Base-by-base conservation (phyloP, 1,284 basidiomycete genomes). In the Fistulinella cinereoalba region DNA sequence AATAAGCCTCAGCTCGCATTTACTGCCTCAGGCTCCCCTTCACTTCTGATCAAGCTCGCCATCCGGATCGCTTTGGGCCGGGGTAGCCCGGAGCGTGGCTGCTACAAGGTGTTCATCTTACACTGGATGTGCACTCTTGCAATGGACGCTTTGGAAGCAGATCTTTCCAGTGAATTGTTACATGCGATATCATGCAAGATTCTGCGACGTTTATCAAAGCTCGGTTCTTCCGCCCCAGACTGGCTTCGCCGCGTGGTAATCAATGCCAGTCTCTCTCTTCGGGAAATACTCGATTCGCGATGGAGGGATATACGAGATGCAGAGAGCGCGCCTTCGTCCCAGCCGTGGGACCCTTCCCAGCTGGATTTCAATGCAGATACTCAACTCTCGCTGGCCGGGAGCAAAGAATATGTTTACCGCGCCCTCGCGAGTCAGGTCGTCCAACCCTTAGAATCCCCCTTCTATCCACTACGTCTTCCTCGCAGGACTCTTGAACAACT, bases 1-100 rank as follows among this genome's bases (percentile, higher is more conserved):
- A 52, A 48, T 9, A 78, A 77, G 67, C 48, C 29, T 25, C n/a
- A n/a, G 40, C 53, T 7, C 46, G 44, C 5, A 73, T 73, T 4
- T 60, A 28, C 15, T 27, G 25, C 24, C 11, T 38, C 37, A 12
- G 16, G 24, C 3, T 39, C 72, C 10, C n/a, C 21, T 2, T 77
- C 73, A 72, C 66, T 75, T 5, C 53, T 75, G n/a, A 57, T 76
- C 28, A 71, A 73, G 9, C 70, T 79, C 10, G 37, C 46, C 0
- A 37, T 51, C 21, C 54, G 65, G 71, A 33, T 24, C 2, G 31
- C 37, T 16, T 65, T 69, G 8, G 67, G 68, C 28, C 34, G 3
- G 9, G 60, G 62, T 1, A 51, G 64, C 11, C 13, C 24, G 13
- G 33, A 52, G 25, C 13, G 15, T 11, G n/a, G 16, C 4, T 25